phyloP scores from a whole-genome alignment of 2,329 filamentous ascomycete species.

The Aspergillus clavatus region DNA sequence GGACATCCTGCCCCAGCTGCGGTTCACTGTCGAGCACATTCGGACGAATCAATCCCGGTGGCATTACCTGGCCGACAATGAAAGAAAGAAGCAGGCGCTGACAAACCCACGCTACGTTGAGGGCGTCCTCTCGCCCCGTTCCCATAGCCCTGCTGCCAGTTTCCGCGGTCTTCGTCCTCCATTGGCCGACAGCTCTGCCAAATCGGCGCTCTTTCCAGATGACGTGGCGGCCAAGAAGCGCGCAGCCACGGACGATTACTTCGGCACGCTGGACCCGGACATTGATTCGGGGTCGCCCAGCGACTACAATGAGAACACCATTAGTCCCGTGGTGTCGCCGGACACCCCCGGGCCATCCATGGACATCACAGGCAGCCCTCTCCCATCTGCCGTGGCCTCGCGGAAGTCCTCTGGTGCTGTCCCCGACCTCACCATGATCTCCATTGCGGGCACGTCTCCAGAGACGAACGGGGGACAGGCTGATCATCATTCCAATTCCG shows the following conservation, averaged over 20 bases:
- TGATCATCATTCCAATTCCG: conserved; percentile 7
- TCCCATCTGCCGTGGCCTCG: conserved; percentile 19
- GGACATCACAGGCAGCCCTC: conserved; percentile 29
- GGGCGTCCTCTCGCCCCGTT: conserved; percentile 30
- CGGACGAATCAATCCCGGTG: conserved; percentile 71
- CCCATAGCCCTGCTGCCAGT: conserved; percentile 27
- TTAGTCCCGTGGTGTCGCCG: conserved; percentile 32
- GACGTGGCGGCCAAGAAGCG: conserved; percentile 2
- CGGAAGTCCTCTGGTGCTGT: conserved; percentile 31
- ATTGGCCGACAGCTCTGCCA: conserved; percentile 10
- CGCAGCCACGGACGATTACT: conserved; percentile 11
- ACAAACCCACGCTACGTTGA: conserved; percentile 17
- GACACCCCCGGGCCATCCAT: conserved; percentile 33
- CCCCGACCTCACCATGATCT: conserved; percentile 24
- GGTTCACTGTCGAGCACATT: conserved; percentile 78
- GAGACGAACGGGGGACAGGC: conserved; percentile 9
- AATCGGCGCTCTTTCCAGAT: conserved; percentile 6
- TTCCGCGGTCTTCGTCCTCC: conserved; percentile 9
- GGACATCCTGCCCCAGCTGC: conserved; percentile 78
- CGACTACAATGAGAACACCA: conserved; percentile 30
- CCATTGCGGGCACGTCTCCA: conserved; percentile 18
- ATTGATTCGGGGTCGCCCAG: conserved; percentile 10
- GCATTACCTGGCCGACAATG: conserved; percentile 35
- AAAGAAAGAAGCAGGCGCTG: conserved; percentile 25
- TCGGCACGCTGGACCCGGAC: conserved; percentile 13